Base-by-base conservation (phyloP, 2,329 filamentous ascomycete species). In the Gremmenia infestans region DNA sequence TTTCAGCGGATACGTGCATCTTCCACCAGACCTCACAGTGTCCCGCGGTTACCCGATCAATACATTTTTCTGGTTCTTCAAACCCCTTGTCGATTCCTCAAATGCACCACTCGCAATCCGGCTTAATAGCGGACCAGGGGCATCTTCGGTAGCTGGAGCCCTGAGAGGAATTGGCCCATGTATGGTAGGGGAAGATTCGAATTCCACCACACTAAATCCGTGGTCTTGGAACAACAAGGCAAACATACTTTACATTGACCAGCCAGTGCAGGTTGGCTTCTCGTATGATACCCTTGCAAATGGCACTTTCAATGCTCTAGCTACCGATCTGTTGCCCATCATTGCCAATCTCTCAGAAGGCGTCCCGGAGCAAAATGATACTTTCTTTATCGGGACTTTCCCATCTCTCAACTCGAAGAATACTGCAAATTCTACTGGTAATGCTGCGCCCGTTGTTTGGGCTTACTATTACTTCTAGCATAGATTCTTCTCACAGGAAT, bases 211-310 rank as follows among this genome's bases (percentile, higher is more conserved):
- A 48, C 62, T 78, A 48, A 73, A 72, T 42, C 81, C 81, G 45
- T 87, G 81, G 78, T 80, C 81, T 9, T 87, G 82, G 82, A 82
- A 87, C 64, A 76, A 75, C 39, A 72, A 73, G 54, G 78, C 77
- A 39, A 82, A 83, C 60, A 72, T 82, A 67, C 63, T 76, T n/a
- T 76, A 72, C 56, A 65, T 76, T 25, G 77, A 79, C 58, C 77
- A 90, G 78, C 85, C 84, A 9, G 82, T 83, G 55, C 82, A 87
- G 68, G 80, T 88, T 45, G 81, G 81, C 28, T 82, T 86, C 60
- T 86, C 83, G 2, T 73, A 73, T 52, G 52, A 56, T 14, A 25
- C 43, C 2, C 47, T 54, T 23, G 43, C 39, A 14, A 53, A 61
- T 50, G 52, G 55, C 12, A 53, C 54, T 43, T 69, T 49, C 15